Conservation (phyloP, 345 rosid genomes). For the Pistacia integerrima region DNA sequence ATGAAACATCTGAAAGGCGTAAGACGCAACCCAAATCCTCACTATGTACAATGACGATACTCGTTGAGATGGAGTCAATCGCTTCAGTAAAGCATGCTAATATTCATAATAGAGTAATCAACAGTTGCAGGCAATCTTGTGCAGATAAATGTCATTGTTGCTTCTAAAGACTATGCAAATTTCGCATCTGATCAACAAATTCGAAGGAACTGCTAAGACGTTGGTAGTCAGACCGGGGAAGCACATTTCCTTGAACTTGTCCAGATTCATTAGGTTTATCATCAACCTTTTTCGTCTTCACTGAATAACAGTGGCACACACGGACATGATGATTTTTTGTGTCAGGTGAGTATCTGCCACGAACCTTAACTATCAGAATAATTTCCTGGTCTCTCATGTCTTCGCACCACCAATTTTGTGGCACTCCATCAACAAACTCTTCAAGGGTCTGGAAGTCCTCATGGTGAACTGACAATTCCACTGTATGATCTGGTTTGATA, state of each 20-base stretch:
- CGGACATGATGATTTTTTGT: conserved; percentile 67
- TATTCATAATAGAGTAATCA: not conserved
- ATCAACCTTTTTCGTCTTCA: conserved; percentile 34
- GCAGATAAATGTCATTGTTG: not conserved
- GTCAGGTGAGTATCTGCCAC: conserved; percentile 56
- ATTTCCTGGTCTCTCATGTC: conserved; percentile 72
- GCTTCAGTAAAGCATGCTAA: not conserved
- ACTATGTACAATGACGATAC: conserved; percentile 19
- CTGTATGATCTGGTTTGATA: conserved; percentile 53
- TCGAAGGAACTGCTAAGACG: conserved; percentile 72
- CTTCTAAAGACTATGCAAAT: conserved; percentile 70
- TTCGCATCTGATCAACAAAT: conserved; percentile 67
- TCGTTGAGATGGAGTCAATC: not conserved
- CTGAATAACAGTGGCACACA: conserved; percentile 67
- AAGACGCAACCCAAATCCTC: not conserved
- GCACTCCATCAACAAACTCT: conserved; percentile 67
- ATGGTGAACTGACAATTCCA: conserved; percentile 56
- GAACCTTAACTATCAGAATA: conserved; percentile 55
- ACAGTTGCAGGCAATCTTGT: not conserved
- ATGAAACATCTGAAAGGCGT: not conserved
- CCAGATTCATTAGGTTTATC: conserved; percentile 27
- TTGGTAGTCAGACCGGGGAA: conserved; percentile 75
- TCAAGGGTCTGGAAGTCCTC: conserved; percentile 68
- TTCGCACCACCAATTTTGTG: conserved; percentile 77
- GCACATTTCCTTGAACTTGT: conserved; percentile 48